These are phyloP conservation scores for Fusarium cicatricum DNA, from an alignment of 2,329 filamentous ascomycete genomes.

Conservation along the genomic window DNA sequence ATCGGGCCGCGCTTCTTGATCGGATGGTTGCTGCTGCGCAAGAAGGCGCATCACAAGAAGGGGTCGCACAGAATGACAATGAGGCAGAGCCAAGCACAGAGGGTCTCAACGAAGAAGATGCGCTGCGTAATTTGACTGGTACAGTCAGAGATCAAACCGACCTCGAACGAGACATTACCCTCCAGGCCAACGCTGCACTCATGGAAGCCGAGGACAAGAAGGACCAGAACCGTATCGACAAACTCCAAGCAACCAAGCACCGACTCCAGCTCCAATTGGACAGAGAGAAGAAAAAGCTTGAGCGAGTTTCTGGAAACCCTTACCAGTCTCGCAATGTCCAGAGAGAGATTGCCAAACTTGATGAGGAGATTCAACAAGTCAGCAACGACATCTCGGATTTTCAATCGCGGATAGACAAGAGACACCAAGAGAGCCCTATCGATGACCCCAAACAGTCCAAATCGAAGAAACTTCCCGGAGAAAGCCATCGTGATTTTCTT, in stretches of 20 bases:
- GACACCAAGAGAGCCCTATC: conserved; percentile 64
- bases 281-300: conserved; percentile 58
- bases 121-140: conserved; percentile 69
- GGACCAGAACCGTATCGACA: conserved; percentile 69
- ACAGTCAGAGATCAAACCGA: conserved; percentile 87
- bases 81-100: conserved; percentile 27
- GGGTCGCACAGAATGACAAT: conserved; percentile 16
- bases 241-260: conserved; percentile 59
- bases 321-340: conserved; percentile 65
- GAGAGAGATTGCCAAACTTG: conserved; percentile 71
- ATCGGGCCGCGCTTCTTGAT: conserved; percentile 40
- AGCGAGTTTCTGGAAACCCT: conserved; percentile 54
- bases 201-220: conserved; percentile 70
- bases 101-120: conserved; percentile 64
- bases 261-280: conserved; percentile 73
- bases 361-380: conserved; percentile 69
- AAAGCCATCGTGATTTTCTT: conserved; percentile 86
- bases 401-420: conserved; percentile 78
- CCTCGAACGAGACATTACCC: conserved; percentile 83
- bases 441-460: conserved; percentile 55
- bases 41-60: conserved; percentile 12
- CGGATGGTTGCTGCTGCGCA: conserved; percentile 46
- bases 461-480: conserved; percentile 74
- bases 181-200: conserved; percentile 66
- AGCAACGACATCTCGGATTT: conserved; percentile 83